These are phyloP conservation scores for Nicotiana otophora DNA, from an alignment of 257 asterid genomes.

Conservation along the genomic window DNA sequence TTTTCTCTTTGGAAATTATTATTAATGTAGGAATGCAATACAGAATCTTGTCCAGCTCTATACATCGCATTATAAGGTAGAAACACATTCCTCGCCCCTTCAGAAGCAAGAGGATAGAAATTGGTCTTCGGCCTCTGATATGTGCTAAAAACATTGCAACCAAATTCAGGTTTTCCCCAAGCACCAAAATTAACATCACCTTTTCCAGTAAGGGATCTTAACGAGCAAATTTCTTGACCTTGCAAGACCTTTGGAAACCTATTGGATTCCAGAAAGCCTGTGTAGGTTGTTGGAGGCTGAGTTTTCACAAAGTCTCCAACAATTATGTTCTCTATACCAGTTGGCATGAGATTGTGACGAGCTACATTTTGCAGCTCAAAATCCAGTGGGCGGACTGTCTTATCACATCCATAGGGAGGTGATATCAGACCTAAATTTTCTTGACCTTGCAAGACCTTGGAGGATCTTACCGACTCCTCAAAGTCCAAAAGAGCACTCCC, in stretches of 20 bases:
- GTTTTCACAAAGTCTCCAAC: slow-evolving; percentile 48
- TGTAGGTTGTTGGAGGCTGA: slow-evolving; percentile 55
- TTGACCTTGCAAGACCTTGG: slow-evolving; percentile 99
- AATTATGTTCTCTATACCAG: slow-evolving; percentile 43
- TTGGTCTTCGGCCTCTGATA: slow-evolving; percentile 41
- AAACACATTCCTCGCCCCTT: slow-evolving; percentile 61
- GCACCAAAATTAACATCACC: slow-evolving; percentile 37
- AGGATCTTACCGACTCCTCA: slow-evolving; percentile 82
- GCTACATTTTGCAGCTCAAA: slow-evolving; percentile 44
- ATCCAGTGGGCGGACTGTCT: slow-evolving; percentile 60
- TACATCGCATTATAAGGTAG: slow-evolving; percentile 48
- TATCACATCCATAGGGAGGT: slow-evolving; percentile 59
- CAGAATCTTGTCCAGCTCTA: slow-evolving; percentile 47
- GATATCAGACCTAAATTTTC: slow-evolving; percentile 72
- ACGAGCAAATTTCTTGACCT: slow-evolving; percentile 99
- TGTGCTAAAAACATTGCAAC: slow-evolving; percentile 33
- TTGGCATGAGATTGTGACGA: slow-evolving; percentile 35
- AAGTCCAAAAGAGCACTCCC: slow-evolving; percentile 75
- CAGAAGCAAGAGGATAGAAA: slow-evolving; percentile 84
- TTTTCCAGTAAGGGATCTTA: slow-evolving; percentile 66
- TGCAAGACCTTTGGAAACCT: slow-evolving; percentile 99
- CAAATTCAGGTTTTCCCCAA: slow-evolving; percentile 58
- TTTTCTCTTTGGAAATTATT: slow-evolving; percentile 42
- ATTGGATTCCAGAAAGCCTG: slow-evolving; percentile 86
- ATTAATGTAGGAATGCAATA: slow-evolving; percentile 40